phyloP scores from a whole-genome alignment of 768 basidiomycete species.

The Suillus spraguei region DNA sequence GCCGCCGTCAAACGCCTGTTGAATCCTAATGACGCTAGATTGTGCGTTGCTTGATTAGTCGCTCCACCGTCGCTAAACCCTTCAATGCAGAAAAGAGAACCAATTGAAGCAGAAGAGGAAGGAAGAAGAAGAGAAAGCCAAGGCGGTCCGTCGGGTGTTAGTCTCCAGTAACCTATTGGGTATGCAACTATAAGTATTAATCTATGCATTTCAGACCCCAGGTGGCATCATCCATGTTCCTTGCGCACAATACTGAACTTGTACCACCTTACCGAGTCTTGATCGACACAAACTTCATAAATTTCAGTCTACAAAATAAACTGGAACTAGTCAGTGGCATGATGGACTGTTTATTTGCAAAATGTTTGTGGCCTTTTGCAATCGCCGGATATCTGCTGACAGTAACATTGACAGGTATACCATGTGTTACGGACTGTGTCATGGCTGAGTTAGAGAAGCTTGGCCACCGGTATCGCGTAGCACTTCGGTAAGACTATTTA shows the following conservation, averaged over 20 bases:
- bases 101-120: constrained; percentile 88
- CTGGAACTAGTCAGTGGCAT: constrained; percentile 95
- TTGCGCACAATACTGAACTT: constrained; percentile 93
- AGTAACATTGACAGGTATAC: constrained; percentile 68
- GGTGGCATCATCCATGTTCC: constrained; percentile 89
- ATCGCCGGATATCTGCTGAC: constrained; percentile 11
- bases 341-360: constrained; percentile 99
- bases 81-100: constrained; percentile 79
- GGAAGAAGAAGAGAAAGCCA: constrained; percentile 77
- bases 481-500: constrained; percentile 69
- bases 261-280: constrained; percentile 97
- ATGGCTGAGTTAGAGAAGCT: constrained; percentile 98
- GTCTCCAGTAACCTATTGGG: constrained; percentile 31
- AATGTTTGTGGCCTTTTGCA: constrained; percentile 59
- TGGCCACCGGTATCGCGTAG: constrained; percentile 93
- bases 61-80: constrained; percentile 7
- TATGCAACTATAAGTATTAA: background rate
- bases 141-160: constrained; percentile 78
- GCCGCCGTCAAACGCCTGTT: constrained; percentile 92
- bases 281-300: constrained; percentile 99
- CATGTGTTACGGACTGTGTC: constrained; percentile 99
- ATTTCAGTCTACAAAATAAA: constrained; percentile 97
- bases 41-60: constrained; percentile 55
- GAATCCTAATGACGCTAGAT: constrained; percentile 89
- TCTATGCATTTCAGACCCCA: constrained; percentile 57